Base-by-base conservation (phyloP, 208 protist genomes). In the Leishmania mexicana region DNA sequence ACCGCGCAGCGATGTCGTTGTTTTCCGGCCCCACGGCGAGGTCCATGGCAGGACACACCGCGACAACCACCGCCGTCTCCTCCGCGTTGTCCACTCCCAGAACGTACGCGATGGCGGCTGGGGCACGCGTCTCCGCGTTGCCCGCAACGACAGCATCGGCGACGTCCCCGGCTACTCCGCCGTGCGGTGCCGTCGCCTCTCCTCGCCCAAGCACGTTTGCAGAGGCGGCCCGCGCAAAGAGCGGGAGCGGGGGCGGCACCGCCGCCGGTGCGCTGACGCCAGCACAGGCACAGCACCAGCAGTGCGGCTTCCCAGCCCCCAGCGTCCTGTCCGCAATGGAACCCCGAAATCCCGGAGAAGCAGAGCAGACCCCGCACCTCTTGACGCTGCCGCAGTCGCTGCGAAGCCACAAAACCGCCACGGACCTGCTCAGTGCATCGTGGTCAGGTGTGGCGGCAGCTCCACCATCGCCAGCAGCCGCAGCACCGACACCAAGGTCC, bases 151-250 rank as follows among this genome's bases (percentile, higher is more conserved):
- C 73, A 19, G 28, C 49, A 42, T 57, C 73, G 4, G 24, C 47
- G 5, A 40, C 19, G 57, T 2, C 53, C 19, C 11, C 75, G n/a
- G 40, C 24, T 35, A 28, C 11, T 64, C 76, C 31, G 45, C 42
- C 76, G 57, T 51, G 51, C 35, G 60, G n/a, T 19, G 19, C 31
- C 58, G 57, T 54, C 31, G 75, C 38, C 19, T 19, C n/a, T 5
- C 75, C 75, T 15, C 75, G 75, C n/a, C 57, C 54, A 10, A 78
- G 45, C 53, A 65, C 75, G 6, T 78, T 67, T 35, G 75, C 75
- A 49, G 75, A 62, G 13, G 75, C 75, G 10, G 75, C 75, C 24
- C 75, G 38, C 31, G 58, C 71, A 19, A 58, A 40, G 24, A 0
- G 47, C 13, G 28, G 71, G 45, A 35, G 47, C 54, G 45, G 45